Percentiles rank a stretch among this genome's conserved stretches.
Evolutionary conservation across 352 stramenopile species (phyloP).

Genomic region (Phytophthora chlamydospora): DNA sequence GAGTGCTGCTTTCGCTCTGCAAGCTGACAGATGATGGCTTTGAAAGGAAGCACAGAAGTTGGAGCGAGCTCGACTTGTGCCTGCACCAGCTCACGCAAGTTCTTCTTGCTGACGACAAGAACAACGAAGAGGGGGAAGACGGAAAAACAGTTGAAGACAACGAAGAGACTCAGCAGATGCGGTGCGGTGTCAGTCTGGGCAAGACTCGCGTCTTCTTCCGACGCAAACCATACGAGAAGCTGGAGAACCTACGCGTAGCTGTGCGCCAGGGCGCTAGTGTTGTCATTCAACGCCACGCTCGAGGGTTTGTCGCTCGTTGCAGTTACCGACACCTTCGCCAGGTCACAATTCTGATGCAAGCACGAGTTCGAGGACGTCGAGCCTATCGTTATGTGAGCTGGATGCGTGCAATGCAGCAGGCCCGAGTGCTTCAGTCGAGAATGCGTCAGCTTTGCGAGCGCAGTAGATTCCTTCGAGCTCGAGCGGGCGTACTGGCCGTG

Average conservation of each 20-base stretch:
- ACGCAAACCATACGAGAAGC: slow-evolving; percentile 92
- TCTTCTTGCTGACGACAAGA: slow-evolving; percentile 25
- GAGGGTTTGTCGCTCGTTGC: slow-evolving; percentile 50
- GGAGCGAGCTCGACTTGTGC: slow-evolving; percentile 36
- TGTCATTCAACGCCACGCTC: slow-evolving; percentile 59
- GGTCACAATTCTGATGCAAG: slow-evolving; percentile 55
- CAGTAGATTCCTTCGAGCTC: slow-evolving; percentile 47
- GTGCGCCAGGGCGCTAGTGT: slow-evolving; percentile 41
- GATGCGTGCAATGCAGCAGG: slow-evolving; percentile 48
- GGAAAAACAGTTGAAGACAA: slow-evolving; percentile 22
- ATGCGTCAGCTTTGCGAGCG: slow-evolving; percentile 48
- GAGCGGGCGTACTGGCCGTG: slow-evolving; percentile 42
- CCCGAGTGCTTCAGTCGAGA: slow-evolving; percentile 51
- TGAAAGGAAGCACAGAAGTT: slow-evolving; percentile 24
- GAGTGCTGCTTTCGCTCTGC: slow-evolving; percentile 51
- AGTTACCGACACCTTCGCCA: slow-evolving; percentile 42
- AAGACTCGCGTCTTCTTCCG: slow-evolving; percentile 95
- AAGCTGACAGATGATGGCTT: slow-evolving; percentile 23
- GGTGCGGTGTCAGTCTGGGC: slow-evolving; percentile 77
- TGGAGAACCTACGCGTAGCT: slow-evolving; percentile 74
- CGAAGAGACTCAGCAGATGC: slow-evolving; percentile 30
- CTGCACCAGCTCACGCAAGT: slow-evolving; percentile 38
- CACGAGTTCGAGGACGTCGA: slow-evolving; percentile 40
- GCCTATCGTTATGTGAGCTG: slow-evolving; percentile 44
- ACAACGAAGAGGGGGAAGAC: slow-evolving; percentile 18